Evolutionary conservation across 2,329 filamentous ascomycete genomes (phyloP).

Genomic region (Cercospora sp.): DNA sequence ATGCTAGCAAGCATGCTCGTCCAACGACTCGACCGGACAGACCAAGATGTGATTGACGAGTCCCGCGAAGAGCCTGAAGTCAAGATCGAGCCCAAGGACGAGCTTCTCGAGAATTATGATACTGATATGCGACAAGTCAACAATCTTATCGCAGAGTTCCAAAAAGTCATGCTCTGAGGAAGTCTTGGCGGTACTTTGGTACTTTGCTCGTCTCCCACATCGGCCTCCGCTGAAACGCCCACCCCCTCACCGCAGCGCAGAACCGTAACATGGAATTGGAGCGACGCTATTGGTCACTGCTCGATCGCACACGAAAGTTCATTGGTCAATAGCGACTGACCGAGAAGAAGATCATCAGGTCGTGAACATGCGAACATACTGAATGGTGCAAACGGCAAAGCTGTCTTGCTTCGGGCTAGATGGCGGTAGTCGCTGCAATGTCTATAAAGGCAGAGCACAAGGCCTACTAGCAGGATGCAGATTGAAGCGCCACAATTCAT

Average conservation of each 20-base stretch:
- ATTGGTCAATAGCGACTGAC: neutral
- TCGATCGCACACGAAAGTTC: neutral
- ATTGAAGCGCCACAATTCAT: neutral
- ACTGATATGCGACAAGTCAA: conserved; percentile 17
- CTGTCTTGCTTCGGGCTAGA: neutral
- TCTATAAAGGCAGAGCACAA: neutral
- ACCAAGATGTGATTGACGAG: neutral
- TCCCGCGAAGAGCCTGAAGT: neutral
- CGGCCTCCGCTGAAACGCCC: neutral
- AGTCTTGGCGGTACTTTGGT: conserved; percentile 1
- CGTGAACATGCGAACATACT: neutral
- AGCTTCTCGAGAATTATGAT: conserved; percentile 12
- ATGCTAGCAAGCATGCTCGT: conserved; percentile 14
- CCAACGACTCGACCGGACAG: neutral
- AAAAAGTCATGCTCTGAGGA: conserved; percentile 8
- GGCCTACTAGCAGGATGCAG: neutral
- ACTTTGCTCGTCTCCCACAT: neutral
- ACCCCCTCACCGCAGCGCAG: conserved; percentile 6
- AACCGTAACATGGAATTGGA: neutral
- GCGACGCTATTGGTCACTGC: neutral
- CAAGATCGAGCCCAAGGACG: neutral
- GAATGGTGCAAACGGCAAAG: neutral
- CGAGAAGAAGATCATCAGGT: neutral
- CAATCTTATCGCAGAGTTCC: conserved; percentile 11
- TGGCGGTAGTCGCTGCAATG: neutral